Evolutionary conservation across 2,329 filamentous ascomycete genomes (phyloP).

Genomic region (Neocatenulostroma microsporum): DNA sequence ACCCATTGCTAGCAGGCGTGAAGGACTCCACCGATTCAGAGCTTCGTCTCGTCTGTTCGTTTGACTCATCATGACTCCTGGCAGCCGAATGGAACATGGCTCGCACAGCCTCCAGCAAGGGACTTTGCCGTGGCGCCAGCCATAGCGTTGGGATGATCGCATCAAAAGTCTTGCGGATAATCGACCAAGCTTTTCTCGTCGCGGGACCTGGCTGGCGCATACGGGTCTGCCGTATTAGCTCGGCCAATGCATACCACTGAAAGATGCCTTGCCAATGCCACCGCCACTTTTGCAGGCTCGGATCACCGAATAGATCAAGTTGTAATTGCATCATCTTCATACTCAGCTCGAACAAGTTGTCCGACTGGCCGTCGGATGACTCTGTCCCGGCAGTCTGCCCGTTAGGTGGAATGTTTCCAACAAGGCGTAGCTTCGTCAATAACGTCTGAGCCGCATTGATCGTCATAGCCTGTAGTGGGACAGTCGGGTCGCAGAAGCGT

Average conservation of each 20-base stretch:
- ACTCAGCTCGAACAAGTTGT: slow-evolving; percentile 19
- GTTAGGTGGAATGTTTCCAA: slow-evolving; percentile 15
- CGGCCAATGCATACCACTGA: slow-evolving; percentile 23
- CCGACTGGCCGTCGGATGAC: slow-evolving; percentile 14
- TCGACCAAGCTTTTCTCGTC: slow-evolving; percentile 15
- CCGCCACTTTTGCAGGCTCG: slow-evolving; percentile 19
- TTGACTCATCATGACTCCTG: neutral
- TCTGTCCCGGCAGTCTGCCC: neutral
- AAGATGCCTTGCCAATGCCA: slow-evolving; percentile 24
- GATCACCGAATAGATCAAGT: slow-evolving; percentile 20
- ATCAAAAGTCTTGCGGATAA: slow-evolving; percentile 19
- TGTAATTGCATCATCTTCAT: slow-evolving; percentile 20
- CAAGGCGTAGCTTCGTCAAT: slow-evolving; percentile 19
- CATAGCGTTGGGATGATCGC: slow-evolving; percentile 19
- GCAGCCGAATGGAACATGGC: slow-evolving; percentile 17
- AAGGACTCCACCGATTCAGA: no score
- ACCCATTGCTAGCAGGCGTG: no score
- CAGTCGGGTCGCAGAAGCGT: slow-evolving; percentile 19
- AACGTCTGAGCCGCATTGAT: slow-evolving; percentile 20
- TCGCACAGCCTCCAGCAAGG: slow-evolving; percentile 16
- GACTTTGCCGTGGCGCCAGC: slow-evolving; percentile 13
- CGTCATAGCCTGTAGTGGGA: slow-evolving; percentile 19
- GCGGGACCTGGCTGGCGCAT: slow-evolving; percentile 13
- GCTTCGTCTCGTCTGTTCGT: no score
- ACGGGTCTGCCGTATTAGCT: slow-evolving; percentile 19